Base-by-base conservation (phyloP, 192 early-diverging fungal genomes). In the Coemansia sp. region DNA sequence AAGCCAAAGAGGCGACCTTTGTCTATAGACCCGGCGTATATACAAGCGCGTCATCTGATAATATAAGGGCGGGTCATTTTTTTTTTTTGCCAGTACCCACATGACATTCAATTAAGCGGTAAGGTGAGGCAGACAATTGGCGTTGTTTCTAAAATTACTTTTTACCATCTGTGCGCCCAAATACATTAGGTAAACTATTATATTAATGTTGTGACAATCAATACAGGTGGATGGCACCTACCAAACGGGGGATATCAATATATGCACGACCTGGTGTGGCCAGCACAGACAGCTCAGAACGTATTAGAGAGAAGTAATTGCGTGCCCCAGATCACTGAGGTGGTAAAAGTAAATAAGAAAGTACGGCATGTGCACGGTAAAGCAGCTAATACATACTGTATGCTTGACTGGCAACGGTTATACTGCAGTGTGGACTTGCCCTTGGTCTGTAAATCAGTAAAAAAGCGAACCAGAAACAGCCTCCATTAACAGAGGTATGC, bases 21-120 rank as follows among this genome's bases (percentile, higher is more conserved):
- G 53, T 51, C 48, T 51, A 51, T 16, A 11, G 16, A 48, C 45
- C 53, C 31, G 14, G 53, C 53, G 34, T 29, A 17, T 31, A 56
- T 35, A 33, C 53, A 56, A 56, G 31, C 53, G 17, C 14, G 31
- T 56, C 53, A 56, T 56, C 53, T 56, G 53, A 56, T 56, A 56
- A 3, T 9, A 21, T 29, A 56, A 56, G 51, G 10, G n/a, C 21
- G 31, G 53, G 31, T 31, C 53, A 56, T 56, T 56, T 56, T 16
- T 56, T 29, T n/a, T 27, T 27, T 27, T 34, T 56, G 53, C 33
- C 24, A 34, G 40, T 41, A 41, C 11, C 53, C 53, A 34, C 53
- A 56, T 56, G 53, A 56, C 53, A n/a, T 3, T 31, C 31, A 56
- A 56, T 56, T 56, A 56, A 56, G 53, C 53, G 53, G 53, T 56